Conservation (phyloP, 805 yeast genomes). For the Candida boidinii region DNA sequence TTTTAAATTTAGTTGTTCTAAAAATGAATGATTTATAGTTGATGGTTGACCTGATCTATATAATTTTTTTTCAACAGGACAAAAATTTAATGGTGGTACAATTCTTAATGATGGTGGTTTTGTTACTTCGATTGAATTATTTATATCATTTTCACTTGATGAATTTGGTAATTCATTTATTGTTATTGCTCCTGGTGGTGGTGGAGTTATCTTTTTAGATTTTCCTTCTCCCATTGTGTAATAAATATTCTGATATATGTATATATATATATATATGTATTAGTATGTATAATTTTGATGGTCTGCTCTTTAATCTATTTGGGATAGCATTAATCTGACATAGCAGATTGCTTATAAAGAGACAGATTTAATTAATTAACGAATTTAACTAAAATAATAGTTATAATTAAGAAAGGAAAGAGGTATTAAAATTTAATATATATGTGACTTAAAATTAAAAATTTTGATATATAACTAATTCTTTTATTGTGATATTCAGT, state of each 20-base stretch:
- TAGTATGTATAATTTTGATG: no score
- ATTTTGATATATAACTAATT: no score
- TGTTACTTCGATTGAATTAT: slow-evolving; percentile 22
- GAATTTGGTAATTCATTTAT: slow-evolving; percentile 17
- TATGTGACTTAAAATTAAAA: no score
- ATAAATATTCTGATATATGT: background rate
- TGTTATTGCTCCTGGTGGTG: slow-evolving; percentile 15
- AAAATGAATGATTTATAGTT: slow-evolving; percentile 82
- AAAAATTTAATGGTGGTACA: slow-evolving; percentile 91
- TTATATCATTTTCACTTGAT: slow-evolving; percentile 13
- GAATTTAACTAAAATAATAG: no score
- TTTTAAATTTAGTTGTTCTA: slow-evolving; percentile 62
- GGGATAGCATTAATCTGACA: no score
- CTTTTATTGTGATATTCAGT: no score
- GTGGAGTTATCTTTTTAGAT: slow-evolving; percentile 7
- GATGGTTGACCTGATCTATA: slow-evolving; percentile 94
- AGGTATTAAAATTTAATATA: no score
- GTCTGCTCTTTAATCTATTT: no score
- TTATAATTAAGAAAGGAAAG: no score
- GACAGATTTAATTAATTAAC: no score
- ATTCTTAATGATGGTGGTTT: slow-evolving; percentile 57
- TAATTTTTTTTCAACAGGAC: slow-evolving; percentile 84
- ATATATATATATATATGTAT: no score
- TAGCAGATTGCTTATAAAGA: no score
- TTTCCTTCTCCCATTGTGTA: slow-evolving; percentile 3